phyloP scores from a whole-genome alignment of 495 filamentous ascomycete genomes.

The Zalerion maritima region DNA sequence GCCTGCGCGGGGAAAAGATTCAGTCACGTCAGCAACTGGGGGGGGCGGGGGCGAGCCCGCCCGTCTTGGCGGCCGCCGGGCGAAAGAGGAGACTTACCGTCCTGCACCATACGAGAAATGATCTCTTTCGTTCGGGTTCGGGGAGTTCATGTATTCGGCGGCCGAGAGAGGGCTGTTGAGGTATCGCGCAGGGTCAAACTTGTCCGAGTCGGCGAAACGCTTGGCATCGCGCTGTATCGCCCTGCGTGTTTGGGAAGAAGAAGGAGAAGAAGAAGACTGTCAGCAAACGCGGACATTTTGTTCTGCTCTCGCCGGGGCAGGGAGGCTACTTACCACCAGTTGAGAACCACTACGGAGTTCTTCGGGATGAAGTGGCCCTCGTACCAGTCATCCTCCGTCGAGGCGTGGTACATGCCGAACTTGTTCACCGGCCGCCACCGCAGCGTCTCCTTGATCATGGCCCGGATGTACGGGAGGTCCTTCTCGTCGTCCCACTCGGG shows the following conservation, averaged over 20 bases:
- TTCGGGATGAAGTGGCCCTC: slow-evolving; percentile 28
- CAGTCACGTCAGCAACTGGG: slow-evolving; percentile 20
- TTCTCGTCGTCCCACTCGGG: slow-evolving; percentile 14
- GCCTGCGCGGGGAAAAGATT: slow-evolving; percentile 22
- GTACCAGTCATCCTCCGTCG: slow-evolving; percentile 27
- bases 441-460: slow-evolving; percentile 19
- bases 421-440: slow-evolving; percentile 41
- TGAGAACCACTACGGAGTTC: slow-evolving; percentile 25
- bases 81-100: no score
- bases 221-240: slow-evolving; percentile 18
- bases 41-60: no score
- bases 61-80: no score
- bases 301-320: no score
- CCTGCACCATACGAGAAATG: slow-evolving; percentile 32
- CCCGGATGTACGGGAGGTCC: slow-evolving; percentile 11
- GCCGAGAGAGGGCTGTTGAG: slow-evolving; percentile 16
- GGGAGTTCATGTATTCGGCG: slow-evolving; percentile 17
- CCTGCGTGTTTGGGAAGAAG: no score
- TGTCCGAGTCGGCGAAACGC: slow-evolving; percentile 21
- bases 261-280: no score
- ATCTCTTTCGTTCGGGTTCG: slow-evolving; percentile 27
- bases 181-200: slow-evolving; percentile 28
- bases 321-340: slow-evolving; percentile 13
- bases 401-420: slow-evolving; percentile 32
- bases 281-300: no score